phyloP scores from a whole-genome alignment of 169 alveolate genomes.

The Amoebophrya sp. region DNA sequence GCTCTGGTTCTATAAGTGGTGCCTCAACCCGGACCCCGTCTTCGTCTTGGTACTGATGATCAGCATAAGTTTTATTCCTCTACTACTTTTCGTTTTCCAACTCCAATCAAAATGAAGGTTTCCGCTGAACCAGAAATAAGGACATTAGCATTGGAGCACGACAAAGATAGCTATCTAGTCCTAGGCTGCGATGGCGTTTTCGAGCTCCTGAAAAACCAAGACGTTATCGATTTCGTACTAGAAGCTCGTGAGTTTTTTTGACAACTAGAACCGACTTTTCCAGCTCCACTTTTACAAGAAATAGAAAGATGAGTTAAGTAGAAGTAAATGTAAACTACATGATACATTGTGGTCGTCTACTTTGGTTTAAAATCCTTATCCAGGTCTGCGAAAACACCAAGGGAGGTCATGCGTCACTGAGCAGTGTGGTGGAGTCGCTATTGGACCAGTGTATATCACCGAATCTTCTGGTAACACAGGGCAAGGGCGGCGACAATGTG shows the following conservation, averaged over 20 bases:
- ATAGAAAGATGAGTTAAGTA: too few species aligned
- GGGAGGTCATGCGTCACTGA: too few species aligned
- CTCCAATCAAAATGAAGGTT: too few species aligned
- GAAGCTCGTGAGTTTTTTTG: too few species aligned
- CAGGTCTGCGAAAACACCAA: not conserved
- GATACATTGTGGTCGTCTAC: not conserved
- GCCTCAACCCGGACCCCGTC: too few species aligned
- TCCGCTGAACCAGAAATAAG: not conserved
- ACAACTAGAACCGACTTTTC: too few species aligned
- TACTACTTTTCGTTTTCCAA: not conserved
- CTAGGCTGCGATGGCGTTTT: not conserved
- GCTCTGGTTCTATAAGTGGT: too few species aligned
- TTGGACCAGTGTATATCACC: constrained; percentile 7
- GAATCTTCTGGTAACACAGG: not conserved
- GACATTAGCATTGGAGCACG: not conserved
- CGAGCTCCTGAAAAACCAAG: not conserved
- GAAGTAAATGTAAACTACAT: too few species aligned
- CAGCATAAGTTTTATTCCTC: too few species aligned
- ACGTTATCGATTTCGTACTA: not conserved
- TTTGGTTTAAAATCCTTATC: not conserved
- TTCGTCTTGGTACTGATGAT: too few species aligned
- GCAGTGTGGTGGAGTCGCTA: not conserved
- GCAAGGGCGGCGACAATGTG: constrained; percentile 22
- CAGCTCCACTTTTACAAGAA: too few species aligned
- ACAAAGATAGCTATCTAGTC: not conserved